A percentile compares a stretch with the other conserved stretches of the same genome.
Evolutionary conservation across 2,329 filamentous ascomycete genomes (phyloP).

Genomic region (Arachnopeziza araneosa): DNA sequence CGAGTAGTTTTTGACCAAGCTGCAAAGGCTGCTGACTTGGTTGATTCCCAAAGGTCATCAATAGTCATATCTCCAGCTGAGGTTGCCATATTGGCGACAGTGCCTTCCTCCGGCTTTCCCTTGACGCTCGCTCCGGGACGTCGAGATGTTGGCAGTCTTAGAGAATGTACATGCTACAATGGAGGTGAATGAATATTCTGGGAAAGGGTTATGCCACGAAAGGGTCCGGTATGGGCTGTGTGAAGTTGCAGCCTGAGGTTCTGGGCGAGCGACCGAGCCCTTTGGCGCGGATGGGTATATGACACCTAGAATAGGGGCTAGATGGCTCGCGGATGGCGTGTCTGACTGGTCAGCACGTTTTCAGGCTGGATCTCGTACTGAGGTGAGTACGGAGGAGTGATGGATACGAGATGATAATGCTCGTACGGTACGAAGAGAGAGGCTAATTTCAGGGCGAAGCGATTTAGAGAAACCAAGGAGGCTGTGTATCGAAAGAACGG

Average conservation of each 20-base stretch:
- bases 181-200: not conserved
- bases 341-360: no score
- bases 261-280: no score
- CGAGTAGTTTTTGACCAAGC: conserved; percentile 28
- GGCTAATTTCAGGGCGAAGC: no score
- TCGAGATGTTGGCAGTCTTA: not conserved
- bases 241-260: not conserved
- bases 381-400: no score
- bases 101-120: not conserved
- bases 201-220: not conserved
- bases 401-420: no score
- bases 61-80: conserved; percentile 23
- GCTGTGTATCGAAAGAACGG: no score
- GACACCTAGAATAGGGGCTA: no score
- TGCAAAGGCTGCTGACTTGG: conserved; percentile 14
- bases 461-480: no score
- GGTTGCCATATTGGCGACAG: conserved; percentile 13
- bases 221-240: not conserved
- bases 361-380: no score
- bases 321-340: no score
- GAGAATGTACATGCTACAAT: not conserved
- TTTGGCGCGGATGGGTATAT: no score
- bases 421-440: no score
- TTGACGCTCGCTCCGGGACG: not conserved
- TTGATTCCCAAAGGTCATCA: conserved; percentile 26